Evolutionary conservation across 257 asterid species (phyloP).

Genomic region (Solanum peruvianum): DNA sequence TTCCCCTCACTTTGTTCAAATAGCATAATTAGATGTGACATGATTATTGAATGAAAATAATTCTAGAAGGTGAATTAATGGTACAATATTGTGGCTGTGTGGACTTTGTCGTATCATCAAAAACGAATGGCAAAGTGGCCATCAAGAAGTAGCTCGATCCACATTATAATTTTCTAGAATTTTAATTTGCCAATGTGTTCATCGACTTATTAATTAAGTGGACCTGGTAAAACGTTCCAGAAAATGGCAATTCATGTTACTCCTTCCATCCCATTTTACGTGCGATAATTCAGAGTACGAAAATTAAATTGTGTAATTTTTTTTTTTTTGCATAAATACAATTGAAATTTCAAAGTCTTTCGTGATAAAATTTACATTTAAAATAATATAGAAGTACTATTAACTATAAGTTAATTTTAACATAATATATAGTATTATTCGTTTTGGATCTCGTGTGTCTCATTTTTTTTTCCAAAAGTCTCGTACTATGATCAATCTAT

Average conservation of each 20-base stretch:
- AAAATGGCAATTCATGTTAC: background rate
- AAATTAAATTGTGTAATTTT: background rate
- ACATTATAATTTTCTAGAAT: background rate
- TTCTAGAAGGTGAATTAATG: background rate
- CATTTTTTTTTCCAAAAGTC: no score
- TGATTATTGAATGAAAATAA: background rate
- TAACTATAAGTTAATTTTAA: background rate
- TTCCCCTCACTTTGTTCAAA: background rate
- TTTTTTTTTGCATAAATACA: background rate
- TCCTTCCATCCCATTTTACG: background rate
- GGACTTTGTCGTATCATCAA: background rate
- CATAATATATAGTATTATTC: no score
- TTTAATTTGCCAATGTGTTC: background rate
- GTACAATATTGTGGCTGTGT: background rate
- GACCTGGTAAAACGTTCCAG: background rate
- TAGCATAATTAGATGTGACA: background rate
- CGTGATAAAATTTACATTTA: background rate
- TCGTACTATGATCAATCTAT: no score
- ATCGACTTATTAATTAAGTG: background rate
- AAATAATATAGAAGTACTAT: background rate
- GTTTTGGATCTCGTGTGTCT: background rate
- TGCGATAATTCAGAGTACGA: background rate
- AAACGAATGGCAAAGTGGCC: background rate
- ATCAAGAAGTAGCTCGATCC: background rate
- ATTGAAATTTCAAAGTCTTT: background rate